Evolutionary conservation across 345 rosid genomes (phyloP), one percentile per base, ranked within the genome.

Genomic region (Corchorus olitorius): DNA sequence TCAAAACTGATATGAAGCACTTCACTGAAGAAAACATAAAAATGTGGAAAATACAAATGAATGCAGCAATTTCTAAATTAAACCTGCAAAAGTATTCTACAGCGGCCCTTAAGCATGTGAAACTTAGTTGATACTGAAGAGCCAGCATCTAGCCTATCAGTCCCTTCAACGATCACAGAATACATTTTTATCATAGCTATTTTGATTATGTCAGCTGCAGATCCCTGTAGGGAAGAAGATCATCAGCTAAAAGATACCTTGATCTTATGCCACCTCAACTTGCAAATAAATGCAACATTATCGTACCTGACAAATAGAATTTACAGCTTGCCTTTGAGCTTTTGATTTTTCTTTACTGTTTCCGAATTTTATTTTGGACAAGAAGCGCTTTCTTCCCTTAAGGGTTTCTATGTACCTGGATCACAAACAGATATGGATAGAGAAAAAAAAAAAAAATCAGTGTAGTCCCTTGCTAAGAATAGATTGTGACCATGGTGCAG

Each of bases 251-350:
- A 50, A 41, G 60, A 43, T 52, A 34, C 41, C 8, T 65, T 35
- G 7, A 60, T 19, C 59, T 12, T 22, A 65, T n/a, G 35, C 43
- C 68, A 35, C 39, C 53, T 19, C 60, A 33, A 60, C 33, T 41
- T 58, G 45, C 59, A 78, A 65, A 55, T 11, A 22, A 34, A 45
- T 27, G 27, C 7, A 70, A 48, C 17, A 76, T n/a, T 78, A 48
- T 16, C 70, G 63, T 73, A 96, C 99, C 97, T 92, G 98, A 83
- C 98, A 93, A 79, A 96, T 88, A 79, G 99, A 96, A 83, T 96
- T 96, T 62, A 93, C 98, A 55, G 97, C 98, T 86, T 96, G 99
- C 78, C 99, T 91, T 85, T 92, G 96, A 83, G 98, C 99, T 85
- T 88, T 96, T 19, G 91, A 86, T 82, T 91, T 92, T 84, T 92